phyloP scores from a whole-genome alignment of 2,329 filamentous ascomycete genomes.

The Trichothecium sympodiale region DNA sequence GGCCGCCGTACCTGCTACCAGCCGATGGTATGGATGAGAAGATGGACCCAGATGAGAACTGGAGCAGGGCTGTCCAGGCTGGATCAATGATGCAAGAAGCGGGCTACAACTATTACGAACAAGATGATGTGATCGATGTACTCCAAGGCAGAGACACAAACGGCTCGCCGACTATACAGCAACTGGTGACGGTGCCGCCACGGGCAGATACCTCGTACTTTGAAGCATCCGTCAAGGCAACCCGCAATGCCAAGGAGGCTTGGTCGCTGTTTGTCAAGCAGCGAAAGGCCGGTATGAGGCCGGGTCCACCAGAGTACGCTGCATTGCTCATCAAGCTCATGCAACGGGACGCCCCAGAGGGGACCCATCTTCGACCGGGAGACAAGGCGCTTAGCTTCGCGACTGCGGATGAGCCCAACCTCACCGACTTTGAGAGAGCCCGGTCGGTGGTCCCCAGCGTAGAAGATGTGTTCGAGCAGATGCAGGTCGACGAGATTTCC shows the following conservation, averaged over 20 bases:
- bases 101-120: conserved; percentile 35
- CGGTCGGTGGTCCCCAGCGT: conserved; percentile 49
- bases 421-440: conserved; percentile 53
- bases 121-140: conserved; percentile 38
- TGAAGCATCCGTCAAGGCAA: conserved; percentile 46
- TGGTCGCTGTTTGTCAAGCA: conserved; percentile 39
- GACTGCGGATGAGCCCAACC: conserved; percentile 30
- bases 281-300: conserved; percentile 19
- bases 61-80: conserved; percentile 41
- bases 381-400: conserved; percentile 42
- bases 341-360: conserved; percentile 15
- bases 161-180: conserved; percentile 45
- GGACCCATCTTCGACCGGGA: conserved; percentile 37
- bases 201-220: conserved; percentile 24
- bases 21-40: conserved; percentile 50
- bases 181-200: conserved; percentile 16
- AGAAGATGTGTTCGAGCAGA: conserved; percentile 45
- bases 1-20: conserved; percentile 49
- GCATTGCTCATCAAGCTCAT: conserved; percentile 51
- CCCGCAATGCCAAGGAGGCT: conserved; percentile 49
- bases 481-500: conserved; percentile 26
- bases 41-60: conserved; percentile 36
- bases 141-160: conserved; percentile 40
- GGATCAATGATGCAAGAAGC: conserved; percentile 44
- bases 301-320: conserved; percentile 36